phyloP scores from a whole-genome alignment of 192 early-diverging fungal genomes.

The Thamnidium elegans region DNA sequence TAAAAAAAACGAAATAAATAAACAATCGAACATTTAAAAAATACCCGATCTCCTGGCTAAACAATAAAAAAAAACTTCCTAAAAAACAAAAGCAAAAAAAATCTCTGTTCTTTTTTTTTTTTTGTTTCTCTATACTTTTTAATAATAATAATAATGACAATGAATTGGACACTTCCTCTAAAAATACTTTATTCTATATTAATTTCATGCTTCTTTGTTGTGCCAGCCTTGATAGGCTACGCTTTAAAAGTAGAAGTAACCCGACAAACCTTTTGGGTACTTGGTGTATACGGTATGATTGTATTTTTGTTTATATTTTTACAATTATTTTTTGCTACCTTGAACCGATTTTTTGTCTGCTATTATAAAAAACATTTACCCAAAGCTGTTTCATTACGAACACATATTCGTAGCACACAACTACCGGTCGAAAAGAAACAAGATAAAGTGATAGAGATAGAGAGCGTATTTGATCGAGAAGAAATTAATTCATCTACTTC shows the following conservation, averaged over 20 bases:
- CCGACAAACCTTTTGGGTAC: constrained; percentile 15
- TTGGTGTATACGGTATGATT: constrained; percentile 38
- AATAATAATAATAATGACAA: no score
- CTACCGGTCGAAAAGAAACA: neutral
- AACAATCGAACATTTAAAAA: no score
- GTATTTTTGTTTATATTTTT: constrained; percentile 35
- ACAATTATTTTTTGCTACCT: constrained; percentile 35
- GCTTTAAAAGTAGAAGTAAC: constrained; percentile 22
- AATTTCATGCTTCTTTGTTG: constrained; percentile 29
- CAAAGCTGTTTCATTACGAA: neutral
- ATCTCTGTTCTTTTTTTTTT: no score
- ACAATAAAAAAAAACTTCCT: no score
- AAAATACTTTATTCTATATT: constrained; percentile 37
- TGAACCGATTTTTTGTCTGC: constrained; percentile 25
- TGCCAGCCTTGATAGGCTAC: constrained; percentile 36
- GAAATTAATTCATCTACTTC: neutral
- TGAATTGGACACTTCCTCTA: constrained; percentile 29
- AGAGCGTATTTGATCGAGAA: neutral
- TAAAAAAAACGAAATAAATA: no score
- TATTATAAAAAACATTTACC: constrained; percentile 6
- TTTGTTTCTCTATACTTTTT: no score
- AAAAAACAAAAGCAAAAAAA: no score
- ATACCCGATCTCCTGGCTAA: no score
- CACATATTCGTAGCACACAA: no score
- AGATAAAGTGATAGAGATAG: neutral